phyloP scores from a whole-genome alignment of 768 basidiomycete species.

The Suillus ampliporus region DNA sequence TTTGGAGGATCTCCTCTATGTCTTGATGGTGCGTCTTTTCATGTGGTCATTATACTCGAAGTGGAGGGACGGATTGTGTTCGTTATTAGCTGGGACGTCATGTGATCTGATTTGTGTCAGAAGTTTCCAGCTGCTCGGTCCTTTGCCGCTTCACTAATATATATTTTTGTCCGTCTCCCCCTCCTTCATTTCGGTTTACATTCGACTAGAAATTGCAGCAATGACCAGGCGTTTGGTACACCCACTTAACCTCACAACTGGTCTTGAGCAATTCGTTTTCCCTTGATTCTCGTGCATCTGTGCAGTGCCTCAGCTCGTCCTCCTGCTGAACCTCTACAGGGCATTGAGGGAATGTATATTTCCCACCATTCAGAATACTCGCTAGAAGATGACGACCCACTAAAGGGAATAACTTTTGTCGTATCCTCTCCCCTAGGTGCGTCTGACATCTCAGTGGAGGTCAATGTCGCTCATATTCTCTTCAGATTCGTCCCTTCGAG shows the following conservation, averaged over 20 bases:
- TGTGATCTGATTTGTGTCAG: not conserved
- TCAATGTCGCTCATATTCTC: slow-evolving; percentile 2
- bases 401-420: slow-evolving; percentile 82
- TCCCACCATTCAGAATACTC: slow-evolving; percentile 83
- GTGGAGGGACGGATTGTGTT: not conserved
- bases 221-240: not conserved
- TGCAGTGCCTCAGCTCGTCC: not conserved
- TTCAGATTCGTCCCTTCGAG: slow-evolving; percentile 83
- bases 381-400: slow-evolving; percentile 80
- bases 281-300: not conserved
- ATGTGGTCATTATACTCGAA: not conserved
- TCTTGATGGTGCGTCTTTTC: slow-evolving; percentile 81
- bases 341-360: slow-evolving; percentile 90
- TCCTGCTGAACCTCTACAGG: slow-evolving; percentile 51
- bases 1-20: slow-evolving; percentile 91
- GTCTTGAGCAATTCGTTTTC: not conserved
- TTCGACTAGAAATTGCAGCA: not conserved
- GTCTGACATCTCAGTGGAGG: slow-evolving; percentile 26
- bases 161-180: not conserved
- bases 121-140: not conserved
- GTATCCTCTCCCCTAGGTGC: slow-evolving; percentile 77
- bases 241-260: not conserved
- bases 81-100: not conserved
- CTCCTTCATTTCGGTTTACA: not conserved
- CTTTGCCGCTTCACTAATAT: too few species aligned